Conservation (phyloP, 176 grass and related monocot species). For the Oryza rufipogon region DNA sequence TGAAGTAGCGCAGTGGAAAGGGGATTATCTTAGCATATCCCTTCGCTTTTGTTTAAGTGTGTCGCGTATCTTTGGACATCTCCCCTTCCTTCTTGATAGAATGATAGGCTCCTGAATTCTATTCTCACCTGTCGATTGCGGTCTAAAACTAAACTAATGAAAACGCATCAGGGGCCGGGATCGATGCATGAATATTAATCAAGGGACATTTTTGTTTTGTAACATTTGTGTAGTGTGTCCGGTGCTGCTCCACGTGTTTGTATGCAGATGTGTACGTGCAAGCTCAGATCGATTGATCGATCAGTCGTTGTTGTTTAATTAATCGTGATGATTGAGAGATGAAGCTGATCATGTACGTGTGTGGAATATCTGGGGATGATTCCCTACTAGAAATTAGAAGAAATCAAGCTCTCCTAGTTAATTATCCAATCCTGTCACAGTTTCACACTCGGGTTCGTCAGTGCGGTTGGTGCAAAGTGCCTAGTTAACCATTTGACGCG, state of each 20-base stretch:
- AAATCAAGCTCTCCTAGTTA: neutral
- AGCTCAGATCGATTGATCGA: neutral
- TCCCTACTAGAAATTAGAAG: neutral
- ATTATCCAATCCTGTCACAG: neutral
- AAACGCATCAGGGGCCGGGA: neutral
- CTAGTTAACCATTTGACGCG: neutral
- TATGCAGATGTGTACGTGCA: neutral
- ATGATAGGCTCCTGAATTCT: neutral
- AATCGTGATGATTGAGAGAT: neutral
- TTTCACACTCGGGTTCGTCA: neutral
- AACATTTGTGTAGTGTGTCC: neutral
- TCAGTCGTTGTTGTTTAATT: neutral
- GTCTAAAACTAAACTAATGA: neutral
- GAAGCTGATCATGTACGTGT: neutral
- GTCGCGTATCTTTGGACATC: slow-evolving; percentile 55
- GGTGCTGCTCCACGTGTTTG: neutral
- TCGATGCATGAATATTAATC: neutral
- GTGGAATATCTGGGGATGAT: slow-evolving; percentile 24
- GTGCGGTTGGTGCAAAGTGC: neutral
- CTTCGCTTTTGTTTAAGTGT: slow-evolving; percentile 16
- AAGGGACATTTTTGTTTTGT: neutral
- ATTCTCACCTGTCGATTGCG: slow-evolving; percentile 22
- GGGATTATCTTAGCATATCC: slow-evolving; percentile 48
- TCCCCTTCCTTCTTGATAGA: neutral
- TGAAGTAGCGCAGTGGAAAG: neutral